Base-by-base conservation (phyloP, 495 filamentous ascomycete species). In the Gamarada debralockiae region DNA sequence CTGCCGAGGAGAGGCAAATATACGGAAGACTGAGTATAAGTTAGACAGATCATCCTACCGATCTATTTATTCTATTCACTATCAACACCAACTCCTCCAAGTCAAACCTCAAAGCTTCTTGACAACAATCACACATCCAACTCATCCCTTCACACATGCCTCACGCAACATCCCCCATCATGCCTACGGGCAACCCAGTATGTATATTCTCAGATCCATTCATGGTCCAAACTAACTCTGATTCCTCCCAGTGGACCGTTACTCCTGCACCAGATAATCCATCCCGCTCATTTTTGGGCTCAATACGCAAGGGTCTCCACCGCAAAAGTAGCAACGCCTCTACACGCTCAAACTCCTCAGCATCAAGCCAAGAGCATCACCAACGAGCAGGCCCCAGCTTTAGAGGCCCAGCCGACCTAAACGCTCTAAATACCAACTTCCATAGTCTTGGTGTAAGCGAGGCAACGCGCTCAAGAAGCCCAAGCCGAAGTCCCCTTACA, bases 161-260 rank as follows among this genome's bases (percentile, higher is more conserved):
- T 13, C 42, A 45, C 18, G 42, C 21, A 45, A 23, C 18, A 45
- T 45, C 42, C 5, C 42, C 42, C 20, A 45, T 45, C 42, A 45
- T 45, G 42, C 42, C 42, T 45, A 45, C 42, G 21, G 42, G 42
- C 6, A 45, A 45, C 42, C 20, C 42, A 45, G 42, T 45, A 45
- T 20, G 42, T 13, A 5, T 45, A 45, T 45, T 23, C 20, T 5
- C 13, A n/a, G 5, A 45, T 45, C 24, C 18, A 13, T 9, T 17
- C 4, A 23, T 45, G 7, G 5, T 13, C 42, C 6, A 45, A 7
- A 23, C 18, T 45, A 20, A 45, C 42, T 23, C 6, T 45, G 39
- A 42, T 8, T 42, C 39, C 39, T 29, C 10, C 10, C 27, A 45
- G 42, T 39, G 36, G 36, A 45, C 42, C 18, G 42, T 20, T 45